These are phyloP conservation scores for Vitis hybrid DNA, from an alignment of 177 flowering plant genomes.

Conservation along the genomic window DNA sequence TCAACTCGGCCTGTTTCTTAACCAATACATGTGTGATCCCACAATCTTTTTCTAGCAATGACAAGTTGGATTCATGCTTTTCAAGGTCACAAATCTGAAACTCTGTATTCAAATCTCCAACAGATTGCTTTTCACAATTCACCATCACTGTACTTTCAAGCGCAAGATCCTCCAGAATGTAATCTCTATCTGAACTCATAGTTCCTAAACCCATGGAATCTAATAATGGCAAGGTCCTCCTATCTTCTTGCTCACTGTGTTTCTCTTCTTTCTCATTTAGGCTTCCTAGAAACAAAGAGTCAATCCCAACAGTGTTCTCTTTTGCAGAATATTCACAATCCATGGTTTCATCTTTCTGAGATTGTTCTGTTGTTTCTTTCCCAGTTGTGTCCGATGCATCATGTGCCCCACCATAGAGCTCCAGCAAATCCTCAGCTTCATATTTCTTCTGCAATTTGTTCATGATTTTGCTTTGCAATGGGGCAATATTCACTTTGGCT, in stretches of 20 bases:
- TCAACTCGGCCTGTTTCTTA: too few species aligned
- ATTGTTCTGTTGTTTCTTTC: slow-evolving; percentile 8
- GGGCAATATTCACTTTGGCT: slow-evolving; percentile 43
- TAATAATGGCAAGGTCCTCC: too few species aligned
- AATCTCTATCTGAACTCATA: too few species aligned
- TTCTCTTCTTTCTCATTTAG: slow-evolving; percentile 6
- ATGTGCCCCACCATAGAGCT: slow-evolving; percentile 17
- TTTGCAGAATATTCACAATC: slow-evolving; percentile 11
- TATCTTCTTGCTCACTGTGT: neutral
- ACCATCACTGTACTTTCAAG: too few species aligned
- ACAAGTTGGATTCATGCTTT: too few species aligned
- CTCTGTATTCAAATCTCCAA: too few species aligned
- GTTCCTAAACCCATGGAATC: too few species aligned
- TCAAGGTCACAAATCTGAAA: too few species aligned
- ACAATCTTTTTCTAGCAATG: too few species aligned
- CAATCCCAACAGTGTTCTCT: slow-evolving; percentile 8
- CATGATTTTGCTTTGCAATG: slow-evolving; percentile 39
- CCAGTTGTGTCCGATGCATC: slow-evolving; percentile 4
- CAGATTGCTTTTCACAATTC: too few species aligned
- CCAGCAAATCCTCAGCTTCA: slow-evolving; percentile 34
- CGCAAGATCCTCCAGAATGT: too few species aligned
- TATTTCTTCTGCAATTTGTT: slow-evolving; percentile 30
- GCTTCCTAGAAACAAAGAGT: slow-evolving; percentile 7
- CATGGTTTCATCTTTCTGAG: slow-evolving; percentile 10
- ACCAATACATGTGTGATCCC: too few species aligned